These are phyloP conservation scores for Paulownia fortunei DNA, from an alignment of 257 asterid species.

Conservation along the genomic window DNA sequence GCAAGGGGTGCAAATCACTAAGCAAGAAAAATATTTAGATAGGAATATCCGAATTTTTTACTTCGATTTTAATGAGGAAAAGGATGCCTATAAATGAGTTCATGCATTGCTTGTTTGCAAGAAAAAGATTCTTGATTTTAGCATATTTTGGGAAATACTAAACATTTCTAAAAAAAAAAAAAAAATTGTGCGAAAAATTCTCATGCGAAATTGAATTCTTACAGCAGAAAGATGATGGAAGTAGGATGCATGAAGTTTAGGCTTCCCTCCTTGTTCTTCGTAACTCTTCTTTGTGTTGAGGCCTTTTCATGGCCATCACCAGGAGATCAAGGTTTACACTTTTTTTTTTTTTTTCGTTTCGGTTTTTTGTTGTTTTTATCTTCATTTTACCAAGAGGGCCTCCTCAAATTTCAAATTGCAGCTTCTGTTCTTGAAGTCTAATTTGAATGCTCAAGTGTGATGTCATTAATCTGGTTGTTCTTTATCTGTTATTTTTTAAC, in stretches of 20 bases:
- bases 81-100: constrained; percentile 32
- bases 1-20: constrained; percentile 37
- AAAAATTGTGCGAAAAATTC: not conserved
- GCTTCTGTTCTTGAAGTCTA: not conserved
- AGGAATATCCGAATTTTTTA: constrained; percentile 41
- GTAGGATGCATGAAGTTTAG: constrained; percentile 21
- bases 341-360: not conserved
- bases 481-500: no score
- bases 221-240: constrained; percentile 29
- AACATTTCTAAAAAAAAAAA: not conserved
- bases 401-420: not conserved
- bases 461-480: not conserved
- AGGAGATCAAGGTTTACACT: constrained; percentile 48
- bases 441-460: not conserved
- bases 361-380: not conserved
- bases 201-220: constrained; percentile 25
- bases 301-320: constrained; percentile 42
- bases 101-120: constrained; percentile 26
- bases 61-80: constrained; percentile 41
- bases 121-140: constrained; percentile 16
- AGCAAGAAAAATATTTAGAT: constrained; percentile 23
- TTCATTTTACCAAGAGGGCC: not conserved
- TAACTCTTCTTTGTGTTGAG: constrained; percentile 26
- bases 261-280: constrained; percentile 12
- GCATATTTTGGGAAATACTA: not conserved